These are phyloP conservation scores for Lasiodiplodia sp. DNA, from an alignment of 2,329 filamentous ascomycete genomes.

Conservation along the genomic window DNA sequence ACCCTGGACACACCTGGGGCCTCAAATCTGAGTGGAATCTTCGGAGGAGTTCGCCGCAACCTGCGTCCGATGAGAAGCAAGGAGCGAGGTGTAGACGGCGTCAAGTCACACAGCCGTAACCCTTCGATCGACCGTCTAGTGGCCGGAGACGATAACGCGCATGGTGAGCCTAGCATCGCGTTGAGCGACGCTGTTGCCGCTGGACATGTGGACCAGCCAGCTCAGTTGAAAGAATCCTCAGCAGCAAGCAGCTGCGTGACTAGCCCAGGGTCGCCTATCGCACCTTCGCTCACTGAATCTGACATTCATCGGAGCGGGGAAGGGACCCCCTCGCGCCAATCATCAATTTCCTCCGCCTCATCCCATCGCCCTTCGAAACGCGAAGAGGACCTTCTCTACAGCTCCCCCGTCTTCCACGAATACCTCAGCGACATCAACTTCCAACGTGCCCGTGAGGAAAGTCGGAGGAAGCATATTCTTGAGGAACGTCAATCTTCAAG, in stretches of 20 bases:
- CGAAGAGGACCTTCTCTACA: slow-evolving; percentile 24
- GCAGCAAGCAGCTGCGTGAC: slow-evolving; percentile 41
- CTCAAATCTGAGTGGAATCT: slow-evolving; percentile 53
- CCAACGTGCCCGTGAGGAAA: slow-evolving; percentile 48
- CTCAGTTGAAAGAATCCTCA: slow-evolving; percentile 53
- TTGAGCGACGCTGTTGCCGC: slow-evolving; percentile 68
- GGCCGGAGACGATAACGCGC: slow-evolving; percentile 64
- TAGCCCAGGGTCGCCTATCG: slow-evolving; percentile 56
- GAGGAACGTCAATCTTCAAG: slow-evolving; percentile 40
- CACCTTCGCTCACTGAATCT: slow-evolving; percentile 34
- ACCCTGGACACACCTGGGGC: slow-evolving; percentile 52
- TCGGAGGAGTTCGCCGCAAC: slow-evolving; percentile 55
- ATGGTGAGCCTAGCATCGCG: slow-evolving; percentile 69
- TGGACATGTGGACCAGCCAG: slow-evolving; percentile 63
- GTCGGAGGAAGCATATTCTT: slow-evolving; percentile 42
- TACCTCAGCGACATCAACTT: slow-evolving; percentile 41
- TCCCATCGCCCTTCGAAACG: slow-evolving; percentile 38
- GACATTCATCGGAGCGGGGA: slow-evolving; percentile 32
- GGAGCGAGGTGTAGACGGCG: slow-evolving; percentile 53
- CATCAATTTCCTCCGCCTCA: slow-evolving; percentile 48
- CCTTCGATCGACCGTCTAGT: slow-evolving; percentile 69
- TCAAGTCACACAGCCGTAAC: slow-evolving; percentile 58
- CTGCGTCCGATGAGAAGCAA: slow-evolving; percentile 55
- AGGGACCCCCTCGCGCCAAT: slow-evolving; percentile 45
- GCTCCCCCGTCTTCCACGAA: slow-evolving; percentile 23